A percentile compares a stretch with the other conserved stretches of the same genome.
Evolutionary conservation across 192 early-diverging fungal species (phyloP).

Genomic region (Linnemannia schmuckeri): DNA sequence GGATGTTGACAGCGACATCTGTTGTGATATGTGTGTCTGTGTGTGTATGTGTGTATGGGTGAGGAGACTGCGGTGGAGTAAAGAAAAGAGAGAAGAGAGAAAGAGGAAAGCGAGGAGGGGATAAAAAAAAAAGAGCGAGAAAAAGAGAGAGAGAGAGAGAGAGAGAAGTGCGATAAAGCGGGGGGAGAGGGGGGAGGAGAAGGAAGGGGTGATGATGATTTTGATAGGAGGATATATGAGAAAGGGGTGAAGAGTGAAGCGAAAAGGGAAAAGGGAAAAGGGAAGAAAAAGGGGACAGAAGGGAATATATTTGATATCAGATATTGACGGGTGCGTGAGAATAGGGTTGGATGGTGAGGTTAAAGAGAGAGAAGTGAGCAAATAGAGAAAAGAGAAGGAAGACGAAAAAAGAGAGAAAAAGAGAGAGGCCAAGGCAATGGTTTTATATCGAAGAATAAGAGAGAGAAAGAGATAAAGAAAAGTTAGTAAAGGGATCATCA

Average conservation of each 20-base stretch:
- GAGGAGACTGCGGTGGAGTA: background rate
- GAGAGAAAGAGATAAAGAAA: background rate
- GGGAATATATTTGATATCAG: background rate
- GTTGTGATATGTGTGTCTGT: conserved; percentile 2
- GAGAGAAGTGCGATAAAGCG: background rate
- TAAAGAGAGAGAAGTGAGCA: background rate
- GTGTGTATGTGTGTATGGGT: background rate
- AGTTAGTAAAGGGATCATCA: background rate
- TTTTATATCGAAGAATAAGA: background rate
- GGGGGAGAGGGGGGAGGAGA: background rate
- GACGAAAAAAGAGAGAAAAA: background rate
- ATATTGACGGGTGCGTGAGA: background rate
- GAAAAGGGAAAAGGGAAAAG: background rate
- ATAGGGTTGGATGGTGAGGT: background rate
- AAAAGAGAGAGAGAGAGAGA: conserved; percentile 3
- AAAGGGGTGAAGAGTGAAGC: background rate
- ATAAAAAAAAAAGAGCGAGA: background rate
- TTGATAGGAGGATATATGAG: background rate
- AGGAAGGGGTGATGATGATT: background rate
- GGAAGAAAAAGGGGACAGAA: background rate
- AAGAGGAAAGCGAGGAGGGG: background rate
- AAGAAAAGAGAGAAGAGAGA: background rate
- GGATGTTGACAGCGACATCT: conserved; percentile 39
- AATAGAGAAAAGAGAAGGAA: background rate
- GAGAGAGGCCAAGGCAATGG: background rate